phyloP scores from a whole-genome alignment of 257 asterid genomes.

The Oldenlandia corymbosa region DNA sequence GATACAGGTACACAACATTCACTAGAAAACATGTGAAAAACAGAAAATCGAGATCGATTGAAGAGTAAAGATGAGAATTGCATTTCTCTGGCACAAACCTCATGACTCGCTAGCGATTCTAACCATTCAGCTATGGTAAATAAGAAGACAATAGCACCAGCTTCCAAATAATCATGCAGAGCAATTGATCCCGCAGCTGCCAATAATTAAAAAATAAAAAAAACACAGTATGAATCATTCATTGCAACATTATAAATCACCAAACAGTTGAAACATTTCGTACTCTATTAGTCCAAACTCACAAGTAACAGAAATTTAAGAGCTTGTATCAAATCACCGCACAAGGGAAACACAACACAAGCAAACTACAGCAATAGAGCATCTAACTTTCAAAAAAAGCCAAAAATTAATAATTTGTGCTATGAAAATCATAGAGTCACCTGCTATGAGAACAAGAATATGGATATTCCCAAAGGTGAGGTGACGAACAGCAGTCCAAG shows the following conservation, averaged over 20 bases:
- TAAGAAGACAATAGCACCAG: conserved; percentile 72
- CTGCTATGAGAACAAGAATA: conserved; percentile 68
- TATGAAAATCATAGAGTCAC: conserved; percentile 18
- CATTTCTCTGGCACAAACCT: conserved; percentile 35
- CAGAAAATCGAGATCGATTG: not conserved
- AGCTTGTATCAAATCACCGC: too few relatives aligned
- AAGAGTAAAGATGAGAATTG: not conserved
- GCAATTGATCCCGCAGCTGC: conserved; percentile 77
- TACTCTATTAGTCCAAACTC: too few relatives aligned
- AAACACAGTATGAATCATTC: too few relatives aligned
- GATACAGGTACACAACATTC: conserved; percentile 54
- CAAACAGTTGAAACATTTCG: too few relatives aligned
- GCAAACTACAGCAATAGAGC: too few relatives aligned
- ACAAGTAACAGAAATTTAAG: too few relatives aligned
- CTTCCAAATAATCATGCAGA: conserved; percentile 78
- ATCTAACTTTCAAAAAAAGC: too few relatives aligned
- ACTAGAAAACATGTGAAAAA: not conserved
- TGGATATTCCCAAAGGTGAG: conserved; percentile 43
- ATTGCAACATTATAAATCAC: too few relatives aligned
- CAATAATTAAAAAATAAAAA: too few relatives aligned
- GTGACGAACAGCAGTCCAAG: conserved; percentile 40
- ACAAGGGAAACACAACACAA: too few relatives aligned
- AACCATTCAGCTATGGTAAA: conserved; percentile 83
- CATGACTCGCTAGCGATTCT: conserved; percentile 75
- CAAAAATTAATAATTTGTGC: too few relatives aligned